These are phyloP conservation scores for Collybia nuda DNA, from an alignment of 768 basidiomycete species.

Conservation along the genomic window DNA sequence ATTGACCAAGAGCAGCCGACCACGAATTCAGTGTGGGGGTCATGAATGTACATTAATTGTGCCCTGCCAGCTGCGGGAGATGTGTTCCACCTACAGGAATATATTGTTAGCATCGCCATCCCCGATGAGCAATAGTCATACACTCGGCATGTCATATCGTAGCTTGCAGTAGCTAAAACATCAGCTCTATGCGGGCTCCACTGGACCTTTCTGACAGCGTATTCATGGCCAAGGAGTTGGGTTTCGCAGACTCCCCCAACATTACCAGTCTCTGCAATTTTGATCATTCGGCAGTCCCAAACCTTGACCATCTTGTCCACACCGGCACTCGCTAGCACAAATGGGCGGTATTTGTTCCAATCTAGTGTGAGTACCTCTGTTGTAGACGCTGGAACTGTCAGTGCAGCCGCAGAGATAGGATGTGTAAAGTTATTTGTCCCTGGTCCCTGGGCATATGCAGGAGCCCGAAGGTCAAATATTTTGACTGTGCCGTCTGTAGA, in stretches of 20 bases:
- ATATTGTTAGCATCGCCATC: conserved; percentile 2
- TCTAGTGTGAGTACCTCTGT: conserved; percentile 82
- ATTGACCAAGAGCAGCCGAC: conserved; percentile 92
- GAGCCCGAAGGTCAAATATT: conserved; percentile 76
- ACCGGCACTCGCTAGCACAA: conserved; percentile 72
- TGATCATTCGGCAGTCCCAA: conserved; percentile 89
- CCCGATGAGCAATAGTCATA: conserved; percentile 39
- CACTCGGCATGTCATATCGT: conserved; percentile 96
- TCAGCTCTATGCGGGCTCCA: conserved; percentile 84
- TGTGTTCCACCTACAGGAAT: conserved; percentile 68
- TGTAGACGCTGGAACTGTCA: conserved; percentile 76
- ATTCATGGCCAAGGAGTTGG: conserved; percentile 82
- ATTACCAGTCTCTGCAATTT: conserved; percentile 48
- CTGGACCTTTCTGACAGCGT: conserved; percentile 84
- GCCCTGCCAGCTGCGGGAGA: conserved; percentile 46
- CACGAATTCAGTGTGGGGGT: conserved; percentile 93
- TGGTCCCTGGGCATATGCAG: conserved; percentile 54
- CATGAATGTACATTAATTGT: conserved; percentile 70
- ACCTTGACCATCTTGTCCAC: conserved; percentile 76
- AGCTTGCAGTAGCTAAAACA: conserved; percentile 68
- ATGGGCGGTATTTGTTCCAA: conserved; percentile 91
- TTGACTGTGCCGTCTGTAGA: conserved; percentile 86
- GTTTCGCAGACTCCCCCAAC: conserved; percentile 75
- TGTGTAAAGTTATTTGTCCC: conserved; percentile 58
- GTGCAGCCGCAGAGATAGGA: conserved; percentile 66